Conservation (phyloP, 2,329 filamentous ascomycete genomes). For the Diaporthe australafricana region DNA sequence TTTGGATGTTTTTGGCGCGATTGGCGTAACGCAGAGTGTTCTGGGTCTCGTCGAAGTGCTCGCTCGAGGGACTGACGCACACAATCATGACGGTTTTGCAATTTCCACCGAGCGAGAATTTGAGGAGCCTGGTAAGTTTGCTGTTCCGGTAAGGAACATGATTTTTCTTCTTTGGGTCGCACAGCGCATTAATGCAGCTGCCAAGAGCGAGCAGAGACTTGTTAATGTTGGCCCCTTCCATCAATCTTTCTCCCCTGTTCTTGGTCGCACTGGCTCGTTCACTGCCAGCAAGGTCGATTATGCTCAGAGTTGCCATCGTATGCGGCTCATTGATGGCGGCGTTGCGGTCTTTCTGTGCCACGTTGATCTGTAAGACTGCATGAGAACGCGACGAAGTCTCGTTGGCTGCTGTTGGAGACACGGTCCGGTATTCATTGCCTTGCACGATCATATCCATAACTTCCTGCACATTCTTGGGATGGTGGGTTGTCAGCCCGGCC, state of each 20-base stretch:
- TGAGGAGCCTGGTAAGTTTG: conserved; percentile 93
- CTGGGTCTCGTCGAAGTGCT: conserved; percentile 97
- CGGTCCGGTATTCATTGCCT: conserved; percentile 93
- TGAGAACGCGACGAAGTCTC: conserved; percentile 97
- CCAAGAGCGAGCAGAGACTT: conserved; percentile 94
- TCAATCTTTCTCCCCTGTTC: conserved; percentile 89
- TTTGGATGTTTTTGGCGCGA: conserved; percentile 98
- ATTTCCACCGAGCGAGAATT: conserved; percentile 97
- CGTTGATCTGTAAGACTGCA: conserved; percentile 96
- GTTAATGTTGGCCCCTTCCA: conserved; percentile 99
- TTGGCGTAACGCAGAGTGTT: conserved; percentile 98
- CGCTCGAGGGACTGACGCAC: conserved; percentile 94
- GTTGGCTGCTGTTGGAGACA: conserved; percentile 97
- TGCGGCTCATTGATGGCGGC: conserved; percentile 93
- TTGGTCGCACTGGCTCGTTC: conserved; percentile 97
- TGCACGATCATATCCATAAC: conserved; percentile 99
- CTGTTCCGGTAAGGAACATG: conserved; percentile 98
- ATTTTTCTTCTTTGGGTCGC: conserved; percentile 89
- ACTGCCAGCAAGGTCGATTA: conserved; percentile 96
- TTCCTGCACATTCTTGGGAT: conserved; percentile 89
- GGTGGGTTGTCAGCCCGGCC: conserved; percentile 88
- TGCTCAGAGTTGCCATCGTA: conserved; percentile 97
- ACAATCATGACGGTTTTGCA: conserved; percentile 99
- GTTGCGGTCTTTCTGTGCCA: conserved; percentile 94
- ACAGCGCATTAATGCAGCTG: conserved; percentile 98